Conservation (phyloP, 805 yeast genomes). For the Yueomyces sinensis region DNA sequence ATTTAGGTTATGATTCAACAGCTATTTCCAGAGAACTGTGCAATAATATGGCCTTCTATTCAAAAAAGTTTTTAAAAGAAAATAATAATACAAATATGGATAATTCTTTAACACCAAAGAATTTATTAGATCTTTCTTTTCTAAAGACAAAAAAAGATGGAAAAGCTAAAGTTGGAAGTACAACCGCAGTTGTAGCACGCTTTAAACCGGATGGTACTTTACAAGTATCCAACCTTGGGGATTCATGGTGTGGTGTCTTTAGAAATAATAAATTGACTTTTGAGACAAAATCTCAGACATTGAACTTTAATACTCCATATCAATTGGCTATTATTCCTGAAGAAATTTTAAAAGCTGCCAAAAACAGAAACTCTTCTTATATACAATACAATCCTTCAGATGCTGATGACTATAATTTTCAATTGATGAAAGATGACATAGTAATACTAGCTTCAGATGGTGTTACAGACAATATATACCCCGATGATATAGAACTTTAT, state of each 20-base stretch:
- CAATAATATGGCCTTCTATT: slow-evolving; percentile 31
- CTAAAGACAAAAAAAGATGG: slow-evolving; percentile 37
- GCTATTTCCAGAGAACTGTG: slow-evolving; percentile 78
- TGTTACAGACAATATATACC: slow-evolving; percentile 69
- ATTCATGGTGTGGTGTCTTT: slow-evolving; percentile 87
- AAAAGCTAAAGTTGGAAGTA: slow-evolving; percentile 76
- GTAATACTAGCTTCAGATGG: slow-evolving; percentile 90
- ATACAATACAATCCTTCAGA: slow-evolving; percentile 58
- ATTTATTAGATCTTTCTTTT: slow-evolving; percentile 45
- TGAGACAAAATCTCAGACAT: slow-evolving; percentile 68
- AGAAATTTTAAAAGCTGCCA: slow-evolving; percentile 39
- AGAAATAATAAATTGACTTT: slow-evolving; percentile 47
- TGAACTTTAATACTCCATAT: slow-evolving; percentile 82
- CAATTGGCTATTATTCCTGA: slow-evolving; percentile 79
- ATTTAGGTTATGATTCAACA: slow-evolving; percentile 79
- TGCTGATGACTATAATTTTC: slow-evolving; percentile 55
- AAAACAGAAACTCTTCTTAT: slow-evolving; percentile 42
- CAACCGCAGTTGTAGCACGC: slow-evolving; percentile 81
- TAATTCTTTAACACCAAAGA: slow-evolving; percentile 25
- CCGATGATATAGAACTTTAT: slow-evolving; percentile 58
- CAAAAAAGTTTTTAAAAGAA: not conserved
- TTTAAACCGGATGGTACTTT: slow-evolving; percentile 40
- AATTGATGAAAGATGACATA: slow-evolving; percentile 58
- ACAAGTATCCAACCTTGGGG: slow-evolving; percentile 74
- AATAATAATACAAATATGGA: not conserved